These are phyloP conservation scores for Boletus speciosus DNA, from an alignment of 768 basidiomycete genomes.

Conservation along the genomic window DNA sequence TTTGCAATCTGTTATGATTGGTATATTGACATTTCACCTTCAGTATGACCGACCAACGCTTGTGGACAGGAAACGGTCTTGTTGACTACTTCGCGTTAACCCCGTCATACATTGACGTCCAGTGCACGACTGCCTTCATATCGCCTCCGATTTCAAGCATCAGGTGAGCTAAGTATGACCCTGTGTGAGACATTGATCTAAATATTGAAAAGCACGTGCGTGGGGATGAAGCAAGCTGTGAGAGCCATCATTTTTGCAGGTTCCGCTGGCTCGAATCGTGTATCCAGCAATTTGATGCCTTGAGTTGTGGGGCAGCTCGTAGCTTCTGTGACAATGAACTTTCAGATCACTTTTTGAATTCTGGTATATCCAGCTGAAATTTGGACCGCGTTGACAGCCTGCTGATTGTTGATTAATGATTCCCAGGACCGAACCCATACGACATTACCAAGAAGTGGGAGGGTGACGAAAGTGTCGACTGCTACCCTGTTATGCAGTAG, in stretches of 20 bases:
- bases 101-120: slow-evolving; percentile 45
- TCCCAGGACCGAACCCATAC: slow-evolving; percentile 52
- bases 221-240: slow-evolving; percentile 40
- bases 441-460: slow-evolving; percentile 61
- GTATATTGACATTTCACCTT: slow-evolving; percentile 18
- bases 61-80: slow-evolving; percentile 36
- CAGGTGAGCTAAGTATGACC: background rate
- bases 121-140: slow-evolving; percentile 47
- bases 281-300: slow-evolving; percentile 59
- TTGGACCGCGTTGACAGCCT: background rate
- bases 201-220: slow-evolving; percentile 24
- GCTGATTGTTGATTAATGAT: background rate
- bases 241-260: background rate
- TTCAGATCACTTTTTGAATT: slow-evolving; percentile 17
- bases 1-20: slow-evolving; percentile 44
- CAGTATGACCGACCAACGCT: background rate
- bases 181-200: background rate
- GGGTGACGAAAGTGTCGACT: slow-evolving; percentile 46
- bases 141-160: slow-evolving; percentile 28
- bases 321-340: slow-evolving; percentile 55
- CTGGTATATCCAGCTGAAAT: slow-evolving; percentile 14
- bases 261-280: slow-evolving; percentile 41
- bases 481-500: slow-evolving; percentile 55
- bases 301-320: slow-evolving; percentile 63
- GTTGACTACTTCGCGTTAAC: slow-evolving; percentile 37